phyloP scores from a whole-genome alignment of 768 basidiomycete species.

The Pleurotus tuoliensis region DNA sequence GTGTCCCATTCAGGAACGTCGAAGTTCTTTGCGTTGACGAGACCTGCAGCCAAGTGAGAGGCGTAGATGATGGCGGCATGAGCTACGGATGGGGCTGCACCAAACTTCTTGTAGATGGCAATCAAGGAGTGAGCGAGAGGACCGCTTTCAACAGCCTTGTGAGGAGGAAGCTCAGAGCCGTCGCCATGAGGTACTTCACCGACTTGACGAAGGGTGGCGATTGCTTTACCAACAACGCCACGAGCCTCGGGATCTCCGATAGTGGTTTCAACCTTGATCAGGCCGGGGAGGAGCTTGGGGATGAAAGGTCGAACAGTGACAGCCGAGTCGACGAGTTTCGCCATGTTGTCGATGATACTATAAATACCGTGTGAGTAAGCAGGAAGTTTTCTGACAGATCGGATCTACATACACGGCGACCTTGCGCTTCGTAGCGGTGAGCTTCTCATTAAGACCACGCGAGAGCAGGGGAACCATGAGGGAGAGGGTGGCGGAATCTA shows the following conservation, averaged over 20 bases:
- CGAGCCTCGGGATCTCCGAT: slow-evolving; percentile 99
- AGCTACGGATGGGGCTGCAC: slow-evolving; percentile 52
- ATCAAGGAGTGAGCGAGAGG: slow-evolving; percentile 64
- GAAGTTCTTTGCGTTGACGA: slow-evolving; percentile 90
- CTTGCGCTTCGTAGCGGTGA: slow-evolving; percentile 95
- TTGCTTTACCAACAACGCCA: slow-evolving; percentile 85
- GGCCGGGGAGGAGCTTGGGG: slow-evolving; percentile 90
- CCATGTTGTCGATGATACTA: slow-evolving; percentile 97
- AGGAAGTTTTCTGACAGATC: slow-evolving; percentile 14
- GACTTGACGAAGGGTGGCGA: slow-evolving; percentile 92
- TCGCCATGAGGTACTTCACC: slow-evolving; percentile 89
- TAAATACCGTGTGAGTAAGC: slow-evolving; percentile 15
- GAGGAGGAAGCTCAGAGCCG: slow-evolving; percentile 86
- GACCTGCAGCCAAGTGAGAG: slow-evolving; percentile 76
- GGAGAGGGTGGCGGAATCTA: slow-evolving; percentile 94
- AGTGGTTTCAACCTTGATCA: slow-evolving; percentile 91
- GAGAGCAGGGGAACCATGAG: slow-evolving; percentile 95
- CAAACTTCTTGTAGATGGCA: slow-evolving; percentile 83
- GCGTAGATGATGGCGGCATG: slow-evolving; percentile 65
- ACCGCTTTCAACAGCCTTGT: slow-evolving; percentile 71
- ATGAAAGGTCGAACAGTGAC: slow-evolving; percentile 96
- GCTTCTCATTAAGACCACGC: slow-evolving; percentile 91
- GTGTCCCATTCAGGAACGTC: slow-evolving; percentile 85
- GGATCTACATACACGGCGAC: slow-evolving; percentile 80
- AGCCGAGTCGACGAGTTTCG: slow-evolving; percentile 94